phyloP scores from a whole-genome alignment of 768 basidiomycete genomes.

The Pulveroboletus sp. region DNA sequence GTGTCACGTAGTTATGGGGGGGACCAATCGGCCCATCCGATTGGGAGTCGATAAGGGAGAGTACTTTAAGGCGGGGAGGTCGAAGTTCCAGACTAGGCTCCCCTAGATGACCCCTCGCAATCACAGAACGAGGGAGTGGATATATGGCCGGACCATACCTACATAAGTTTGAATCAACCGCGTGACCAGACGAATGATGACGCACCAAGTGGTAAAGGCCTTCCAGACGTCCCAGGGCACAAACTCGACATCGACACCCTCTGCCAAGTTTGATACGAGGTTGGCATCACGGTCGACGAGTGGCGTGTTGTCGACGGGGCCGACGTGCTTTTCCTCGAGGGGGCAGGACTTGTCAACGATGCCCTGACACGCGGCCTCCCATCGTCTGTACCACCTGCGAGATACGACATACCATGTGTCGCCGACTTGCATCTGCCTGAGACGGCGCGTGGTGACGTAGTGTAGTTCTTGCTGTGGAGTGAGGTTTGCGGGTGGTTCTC shows the following conservation, averaged over 20 bases:
- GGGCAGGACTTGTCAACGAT: constrained; percentile 62
- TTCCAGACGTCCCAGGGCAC: constrained; percentile 72
- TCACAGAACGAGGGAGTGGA: constrained; percentile 62
- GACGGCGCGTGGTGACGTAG: constrained; percentile 45
- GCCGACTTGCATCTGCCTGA: constrained; percentile 50
- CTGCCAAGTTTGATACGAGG: constrained; percentile 42
- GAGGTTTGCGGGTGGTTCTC: constrained; percentile 23
- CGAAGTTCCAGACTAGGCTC: constrained; percentile 62
- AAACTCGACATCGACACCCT: constrained; percentile 69
- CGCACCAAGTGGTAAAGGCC: constrained; percentile 56
- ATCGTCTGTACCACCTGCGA: constrained; percentile 67
- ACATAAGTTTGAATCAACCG: background rate
- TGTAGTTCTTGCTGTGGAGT: constrained; percentile 45
- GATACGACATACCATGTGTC: constrained; percentile 79
- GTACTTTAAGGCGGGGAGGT: constrained; percentile 60
- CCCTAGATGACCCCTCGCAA: constrained; percentile 50
- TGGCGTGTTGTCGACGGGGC: constrained; percentile 69
- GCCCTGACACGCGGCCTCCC: constrained; percentile 68
- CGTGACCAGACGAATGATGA: background rate
- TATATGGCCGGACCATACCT: constrained; percentile 69
- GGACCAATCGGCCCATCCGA: constrained; percentile 27
- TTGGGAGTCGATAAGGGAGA: constrained; percentile 36
- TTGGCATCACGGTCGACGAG: constrained; percentile 54
- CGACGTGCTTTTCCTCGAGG: constrained; percentile 57
- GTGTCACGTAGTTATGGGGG: constrained; percentile 35